These are phyloP conservation scores for Xylaria cubensis DNA, from an alignment of 495 filamentous ascomycete genomes.

Conservation along the genomic window DNA sequence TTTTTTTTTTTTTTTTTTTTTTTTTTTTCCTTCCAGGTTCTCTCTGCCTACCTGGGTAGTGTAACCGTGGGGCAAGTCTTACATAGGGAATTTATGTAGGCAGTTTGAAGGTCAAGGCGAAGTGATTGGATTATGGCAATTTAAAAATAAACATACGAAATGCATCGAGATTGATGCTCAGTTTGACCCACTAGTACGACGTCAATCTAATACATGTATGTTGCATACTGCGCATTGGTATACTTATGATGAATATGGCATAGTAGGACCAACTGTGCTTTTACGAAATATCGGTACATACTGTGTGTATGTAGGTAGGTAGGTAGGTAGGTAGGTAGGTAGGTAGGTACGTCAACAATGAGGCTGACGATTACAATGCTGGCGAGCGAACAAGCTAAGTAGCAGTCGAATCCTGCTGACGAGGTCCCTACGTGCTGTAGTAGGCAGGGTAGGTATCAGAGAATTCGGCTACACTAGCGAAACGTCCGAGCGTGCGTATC, in stretches of 20 bases:
- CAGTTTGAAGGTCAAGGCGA: background rate
- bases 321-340: constrained; percentile 17
- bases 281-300: constrained; percentile 1
- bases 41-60: background rate
- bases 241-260: background rate
- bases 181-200: background rate
- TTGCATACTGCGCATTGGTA: background rate
- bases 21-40: background rate
- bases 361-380: constrained; percentile 8
- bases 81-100: background rate
- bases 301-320: constrained; percentile 10
- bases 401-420: background rate
- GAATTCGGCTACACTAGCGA: background rate
- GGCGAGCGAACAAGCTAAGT: background rate
- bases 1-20: no score
- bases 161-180: background rate
- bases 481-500: constrained; percentile 3
- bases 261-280: background rate
- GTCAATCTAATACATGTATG: background rate
- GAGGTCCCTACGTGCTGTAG: background rate
- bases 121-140: background rate
- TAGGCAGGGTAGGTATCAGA: background rate
- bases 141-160: background rate
- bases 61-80: background rate
- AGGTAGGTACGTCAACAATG: constrained; percentile 19